Evolutionary conservation across 495 filamentous ascomycete genomes (phyloP).

Genomic region (Saxophila tyrrhenica): DNA sequence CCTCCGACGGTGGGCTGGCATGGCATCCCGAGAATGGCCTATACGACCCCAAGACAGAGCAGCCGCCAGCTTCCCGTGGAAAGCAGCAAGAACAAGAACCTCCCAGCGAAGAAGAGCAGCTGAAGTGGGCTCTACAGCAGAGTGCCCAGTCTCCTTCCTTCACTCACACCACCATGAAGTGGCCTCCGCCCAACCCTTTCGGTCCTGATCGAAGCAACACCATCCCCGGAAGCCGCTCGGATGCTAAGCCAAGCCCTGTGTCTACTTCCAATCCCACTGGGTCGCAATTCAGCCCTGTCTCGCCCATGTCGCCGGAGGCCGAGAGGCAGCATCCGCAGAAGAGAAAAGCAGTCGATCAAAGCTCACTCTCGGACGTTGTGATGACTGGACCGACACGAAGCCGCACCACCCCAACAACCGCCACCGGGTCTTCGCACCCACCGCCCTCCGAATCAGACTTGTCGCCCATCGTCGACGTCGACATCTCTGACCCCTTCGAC

Average conservation of each 20-base stretch:
- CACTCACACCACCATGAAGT: background rate
- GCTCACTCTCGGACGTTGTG: background rate
- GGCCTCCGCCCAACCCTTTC: background rate
- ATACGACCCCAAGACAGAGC: constrained; percentile 10
- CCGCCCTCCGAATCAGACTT: background rate
- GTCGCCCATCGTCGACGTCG: constrained; percentile 1
- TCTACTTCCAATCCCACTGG: background rate
- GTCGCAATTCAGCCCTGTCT: background rate
- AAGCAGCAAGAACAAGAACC: constrained; percentile 6
- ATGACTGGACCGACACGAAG: background rate
- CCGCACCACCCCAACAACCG: background rate
- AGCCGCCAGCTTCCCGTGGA: background rate
- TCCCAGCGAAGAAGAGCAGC: constrained; percentile 15
- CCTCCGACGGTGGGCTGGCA: constrained; percentile 22
- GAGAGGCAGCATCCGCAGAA: background rate
- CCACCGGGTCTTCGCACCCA: background rate
- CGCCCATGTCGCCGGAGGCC: background rate
- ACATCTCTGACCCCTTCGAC: constrained; percentile 18
- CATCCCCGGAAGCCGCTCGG: background rate
- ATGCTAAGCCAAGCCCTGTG: background rate
- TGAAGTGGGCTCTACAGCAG: constrained; percentile 16
- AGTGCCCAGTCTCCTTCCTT: background rate
- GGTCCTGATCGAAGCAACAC: background rate
- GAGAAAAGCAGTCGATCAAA: background rate
- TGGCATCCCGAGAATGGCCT: constrained; percentile 39